phyloP scores from a whole-genome alignment of 495 filamentous ascomycete species.

The Margaritispora aquatica region DNA sequence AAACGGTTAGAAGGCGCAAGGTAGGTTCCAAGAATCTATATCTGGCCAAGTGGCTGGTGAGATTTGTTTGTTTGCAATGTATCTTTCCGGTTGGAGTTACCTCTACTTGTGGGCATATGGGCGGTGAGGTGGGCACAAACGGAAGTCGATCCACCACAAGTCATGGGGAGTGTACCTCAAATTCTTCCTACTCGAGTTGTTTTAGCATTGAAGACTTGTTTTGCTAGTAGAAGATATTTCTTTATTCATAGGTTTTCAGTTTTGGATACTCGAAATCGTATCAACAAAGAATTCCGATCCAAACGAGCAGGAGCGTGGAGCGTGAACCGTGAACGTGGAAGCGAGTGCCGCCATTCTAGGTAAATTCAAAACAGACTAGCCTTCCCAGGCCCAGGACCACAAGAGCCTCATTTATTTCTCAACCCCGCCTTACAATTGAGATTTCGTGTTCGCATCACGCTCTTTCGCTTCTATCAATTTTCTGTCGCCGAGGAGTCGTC shows the following conservation, averaged over 20 bases:
- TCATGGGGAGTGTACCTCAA: too few species aligned
- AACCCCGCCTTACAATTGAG: not conserved
- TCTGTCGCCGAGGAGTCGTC: too few species aligned
- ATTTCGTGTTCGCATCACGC: not conserved
- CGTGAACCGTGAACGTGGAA: too few species aligned
- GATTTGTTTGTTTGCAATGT: not conserved
- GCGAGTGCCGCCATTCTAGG: not conserved
- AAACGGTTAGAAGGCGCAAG: not conserved
- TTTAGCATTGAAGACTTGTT: too few species aligned
- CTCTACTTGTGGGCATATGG: too few species aligned
- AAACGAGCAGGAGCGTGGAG: not conserved
- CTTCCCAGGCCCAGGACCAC: not conserved
- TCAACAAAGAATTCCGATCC: not conserved
- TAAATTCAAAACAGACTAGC: not conserved
- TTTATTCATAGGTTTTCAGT: too few species aligned
- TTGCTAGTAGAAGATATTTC: too few species aligned
- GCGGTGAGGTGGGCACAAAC: not conserved
- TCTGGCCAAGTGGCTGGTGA: not conserved
- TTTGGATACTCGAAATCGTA: too few species aligned
- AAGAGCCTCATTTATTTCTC: not conserved
- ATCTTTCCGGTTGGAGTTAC: not conserved
- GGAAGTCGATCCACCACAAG: too few species aligned
- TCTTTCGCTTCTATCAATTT: too few species aligned
- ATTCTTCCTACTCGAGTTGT: too few species aligned
- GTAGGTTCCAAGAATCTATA: not conserved